Conservation (phyloP, 202 grass and related monocot species). For the Panicum hallii region DNA sequence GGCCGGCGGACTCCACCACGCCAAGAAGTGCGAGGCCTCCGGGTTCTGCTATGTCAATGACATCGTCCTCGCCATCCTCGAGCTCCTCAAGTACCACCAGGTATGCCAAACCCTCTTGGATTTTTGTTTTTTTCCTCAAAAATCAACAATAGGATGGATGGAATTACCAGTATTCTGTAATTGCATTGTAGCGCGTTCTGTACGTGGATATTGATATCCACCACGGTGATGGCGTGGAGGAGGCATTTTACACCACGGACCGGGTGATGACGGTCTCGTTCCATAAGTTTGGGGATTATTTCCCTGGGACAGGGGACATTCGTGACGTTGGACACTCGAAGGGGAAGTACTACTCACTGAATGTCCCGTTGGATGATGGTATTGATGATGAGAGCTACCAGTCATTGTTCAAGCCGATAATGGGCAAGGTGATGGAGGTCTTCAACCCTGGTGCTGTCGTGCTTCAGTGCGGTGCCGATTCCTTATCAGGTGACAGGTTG, state of each 20-base stretch:
- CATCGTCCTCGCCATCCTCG: conserved; percentile 92
- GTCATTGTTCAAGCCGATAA: conserved; percentile 89
- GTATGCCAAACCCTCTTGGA: conserved; percentile 13
- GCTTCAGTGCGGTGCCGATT: conserved; percentile 90
- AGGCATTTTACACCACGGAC: conserved; percentile 95
- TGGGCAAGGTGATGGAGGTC: conserved; percentile 95
- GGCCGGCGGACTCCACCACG: conserved; percentile 94
- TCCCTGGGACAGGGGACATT: conserved; percentile 84
- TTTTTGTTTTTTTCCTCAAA: not conserved
- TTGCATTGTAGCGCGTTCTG: conserved; percentile 70
- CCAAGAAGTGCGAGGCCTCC: conserved; percentile 87
- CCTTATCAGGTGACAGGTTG: conserved; percentile 84
- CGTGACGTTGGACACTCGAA: conserved; percentile 69
- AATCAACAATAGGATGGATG: not conserved
- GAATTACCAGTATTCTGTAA: conserved; percentile 3
- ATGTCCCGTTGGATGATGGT: conserved; percentile 88
- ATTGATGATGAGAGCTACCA: conserved; percentile 97
- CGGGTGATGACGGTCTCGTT: conserved; percentile 95
- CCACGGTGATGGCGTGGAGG: conserved; percentile 96
- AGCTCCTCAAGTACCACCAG: conserved; percentile 84
- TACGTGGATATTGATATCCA: conserved; percentile 98
- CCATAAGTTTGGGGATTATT: conserved; percentile 98
- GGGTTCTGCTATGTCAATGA: conserved; percentile 98
- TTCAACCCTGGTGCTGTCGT: conserved; percentile 82
- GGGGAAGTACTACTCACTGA: conserved; percentile 89